Percentiles rank a stretch among this genome's conserved stretches.
phyloP scores from a whole-genome alignment of 371 early-diverging fungal genomes.

The Mortierella sp. region DNA sequence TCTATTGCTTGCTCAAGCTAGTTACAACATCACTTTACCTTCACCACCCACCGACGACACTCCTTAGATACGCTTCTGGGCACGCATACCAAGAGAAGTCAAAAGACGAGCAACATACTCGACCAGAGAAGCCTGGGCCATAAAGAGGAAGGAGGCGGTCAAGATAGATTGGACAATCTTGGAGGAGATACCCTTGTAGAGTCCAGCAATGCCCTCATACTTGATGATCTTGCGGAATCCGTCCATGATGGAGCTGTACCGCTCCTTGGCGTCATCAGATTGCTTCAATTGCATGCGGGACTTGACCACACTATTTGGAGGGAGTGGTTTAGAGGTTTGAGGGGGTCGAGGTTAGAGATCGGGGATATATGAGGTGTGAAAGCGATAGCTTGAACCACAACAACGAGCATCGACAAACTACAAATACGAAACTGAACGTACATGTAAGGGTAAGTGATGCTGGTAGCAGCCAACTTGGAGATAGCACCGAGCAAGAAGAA shows the following conservation, averaged over 20 bases:
- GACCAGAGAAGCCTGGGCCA: constrained; percentile 89
- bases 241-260: constrained; percentile 87
- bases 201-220: constrained; percentile 83
- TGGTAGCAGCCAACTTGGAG: constrained; percentile 94
- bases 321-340: too few relatives aligned
- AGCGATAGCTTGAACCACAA: too few relatives aligned
- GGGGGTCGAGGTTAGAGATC: not conserved
- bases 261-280: constrained; percentile 73
- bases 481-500: constrained; percentile 96
- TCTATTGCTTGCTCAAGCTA: too few relatives aligned
- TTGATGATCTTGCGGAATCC: constrained; percentile 93
- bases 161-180: constrained; percentile 94
- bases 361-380: not conserved
- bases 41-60: too few relatives aligned
- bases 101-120: constrained; percentile 80
- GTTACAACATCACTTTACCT: too few relatives aligned
- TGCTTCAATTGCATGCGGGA: constrained; percentile 96
- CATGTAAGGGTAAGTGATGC: constrained; percentile 98
- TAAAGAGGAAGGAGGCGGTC: constrained; percentile 94
- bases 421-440: constrained; percentile 54
- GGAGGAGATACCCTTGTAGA: constrained; percentile 94
- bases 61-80: constrained; percentile 57
- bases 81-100: constrained; percentile 39
- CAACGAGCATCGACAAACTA: too few relatives aligned
- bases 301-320: constrained; percentile 82